phyloP scores from a whole-genome alignment of 2,329 filamentous ascomycete species.

The Aspergillus sp. region DNA sequence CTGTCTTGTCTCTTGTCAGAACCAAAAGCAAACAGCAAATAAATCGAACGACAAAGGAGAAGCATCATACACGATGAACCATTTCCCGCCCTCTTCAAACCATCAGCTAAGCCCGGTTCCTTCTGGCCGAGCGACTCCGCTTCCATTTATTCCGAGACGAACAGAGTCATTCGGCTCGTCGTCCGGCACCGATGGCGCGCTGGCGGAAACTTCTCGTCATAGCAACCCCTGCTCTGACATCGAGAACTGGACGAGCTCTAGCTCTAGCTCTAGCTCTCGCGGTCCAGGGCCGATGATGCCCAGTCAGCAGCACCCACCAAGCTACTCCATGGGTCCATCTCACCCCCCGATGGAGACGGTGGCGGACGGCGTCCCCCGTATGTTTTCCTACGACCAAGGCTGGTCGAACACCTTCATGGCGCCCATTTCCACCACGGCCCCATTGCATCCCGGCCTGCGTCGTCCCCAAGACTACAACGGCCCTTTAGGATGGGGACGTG shows the following conservation, averaged over 20 bases:
- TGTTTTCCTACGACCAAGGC: conserved; percentile 9
- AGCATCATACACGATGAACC: conserved; percentile 22
- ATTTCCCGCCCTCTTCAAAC: conserved; percentile 17
- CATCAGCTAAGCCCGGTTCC: conserved; percentile 21
- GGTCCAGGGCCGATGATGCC: conserved; percentile 17
- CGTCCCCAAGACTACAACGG: conserved; percentile 8
- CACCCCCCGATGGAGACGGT: conserved; percentile 9
- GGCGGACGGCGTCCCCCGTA: conserved; percentile 12
- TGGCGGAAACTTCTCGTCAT: conserved; percentile 14
- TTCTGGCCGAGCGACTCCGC: conserved; percentile 23
- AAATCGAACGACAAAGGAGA: not conserved
- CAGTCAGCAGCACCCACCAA: conserved; percentile 15
- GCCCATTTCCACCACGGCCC: conserved; percentile 15
- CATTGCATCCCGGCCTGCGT: conserved; percentile 10
- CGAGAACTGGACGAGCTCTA: conserved; percentile 24
- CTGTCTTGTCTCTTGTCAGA: not conserved
- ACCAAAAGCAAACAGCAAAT: not conserved
- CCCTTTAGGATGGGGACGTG: conserved; percentile 15
- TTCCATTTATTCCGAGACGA: conserved; percentile 18
- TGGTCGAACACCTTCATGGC: conserved; percentile 13
- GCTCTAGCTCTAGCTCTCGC: conserved; percentile 17
- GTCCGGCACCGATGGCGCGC: conserved; percentile 12
- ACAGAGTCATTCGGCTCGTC: conserved; percentile 13
- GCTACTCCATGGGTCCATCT: conserved; percentile 13
- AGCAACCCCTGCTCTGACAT: conserved; percentile 15